Conservation (phyloP, 2,329 filamentous ascomycete species). For the Chaetomiaceae sp. region DNA sequence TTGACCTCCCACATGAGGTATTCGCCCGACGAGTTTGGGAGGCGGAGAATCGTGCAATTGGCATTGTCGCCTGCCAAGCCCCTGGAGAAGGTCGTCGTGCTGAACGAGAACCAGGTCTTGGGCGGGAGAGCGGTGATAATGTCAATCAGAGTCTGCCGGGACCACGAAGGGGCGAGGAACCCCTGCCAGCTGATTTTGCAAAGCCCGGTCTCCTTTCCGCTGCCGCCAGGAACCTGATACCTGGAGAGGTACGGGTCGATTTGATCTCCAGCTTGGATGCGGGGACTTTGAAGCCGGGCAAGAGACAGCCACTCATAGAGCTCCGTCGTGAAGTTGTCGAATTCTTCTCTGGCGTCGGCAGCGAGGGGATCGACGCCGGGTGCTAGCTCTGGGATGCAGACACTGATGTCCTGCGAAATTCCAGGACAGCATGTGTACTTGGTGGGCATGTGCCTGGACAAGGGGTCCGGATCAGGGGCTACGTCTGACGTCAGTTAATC, state of each 20-base stretch:
- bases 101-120: slow-evolving; percentile 50
- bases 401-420: not conserved
- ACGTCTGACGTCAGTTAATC: too few species aligned
- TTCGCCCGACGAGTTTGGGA: slow-evolving; percentile 42
- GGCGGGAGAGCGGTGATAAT: slow-evolving; percentile 38
- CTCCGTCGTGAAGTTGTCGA: slow-evolving; percentile 58
- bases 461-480: slow-evolving; percentile 46
- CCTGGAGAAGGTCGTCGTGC: slow-evolving; percentile 45
- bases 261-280: slow-evolving; percentile 49
- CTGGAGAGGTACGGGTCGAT: slow-evolving; percentile 65
- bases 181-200: slow-evolving; percentile 55
- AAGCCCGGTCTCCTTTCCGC: slow-evolving; percentile 29
- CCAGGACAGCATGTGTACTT: slow-evolving; percentile 33
- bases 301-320: slow-evolving; percentile 71
- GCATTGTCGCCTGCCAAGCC: slow-evolving; percentile 38
- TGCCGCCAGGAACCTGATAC: slow-evolving; percentile 51
- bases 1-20: slow-evolving; percentile 57
- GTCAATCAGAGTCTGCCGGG: slow-evolving; percentile 42
- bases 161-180: slow-evolving; percentile 49
- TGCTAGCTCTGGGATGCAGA: slow-evolving; percentile 23
- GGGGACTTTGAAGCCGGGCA: slow-evolving; percentile 58
- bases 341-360: slow-evolving; percentile 39
- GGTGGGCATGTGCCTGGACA: slow-evolving; percentile 39
- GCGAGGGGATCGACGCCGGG: slow-evolving; percentile 26
- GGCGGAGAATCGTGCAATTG: slow-evolving; percentile 50